phyloP scores from a whole-genome alignment of 106 monocot genomes.

The Apostasia ramifera region DNA sequence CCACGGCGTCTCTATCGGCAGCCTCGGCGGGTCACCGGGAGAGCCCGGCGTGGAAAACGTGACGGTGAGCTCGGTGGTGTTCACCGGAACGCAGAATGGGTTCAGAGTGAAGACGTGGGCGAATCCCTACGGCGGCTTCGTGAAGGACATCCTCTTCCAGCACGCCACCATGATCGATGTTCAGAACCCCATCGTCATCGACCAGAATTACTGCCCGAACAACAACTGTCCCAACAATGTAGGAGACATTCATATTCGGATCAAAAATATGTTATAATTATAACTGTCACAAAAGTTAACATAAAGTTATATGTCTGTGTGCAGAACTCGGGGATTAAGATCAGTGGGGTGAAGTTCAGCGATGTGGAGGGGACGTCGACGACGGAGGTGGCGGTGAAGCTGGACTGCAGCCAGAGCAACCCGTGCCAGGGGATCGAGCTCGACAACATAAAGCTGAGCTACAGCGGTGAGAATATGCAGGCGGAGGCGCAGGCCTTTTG shows the following conservation, averaged over 20 bases:
- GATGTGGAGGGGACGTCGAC: constrained; percentile 10
- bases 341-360: not conserved
- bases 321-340: constrained; percentile 15
- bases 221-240: constrained; percentile 33
- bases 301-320: not conserved
- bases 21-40: not conserved
- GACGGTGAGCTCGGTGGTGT: constrained; percentile 17
- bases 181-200: constrained; percentile 18
- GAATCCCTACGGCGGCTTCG: constrained; percentile 5
- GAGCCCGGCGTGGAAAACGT: constrained; percentile 16
- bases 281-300: not conserved
- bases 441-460: constrained; percentile 2
- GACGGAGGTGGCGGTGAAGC: constrained; percentile 5
- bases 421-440: constrained; percentile 11
- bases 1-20: constrained; percentile 33
- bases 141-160: constrained; percentile 14
- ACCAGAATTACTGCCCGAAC: constrained; percentile 25
- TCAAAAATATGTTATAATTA: not conserved
- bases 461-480: not conserved
- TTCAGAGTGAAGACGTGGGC: constrained; percentile 30
- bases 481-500: constrained; percentile 13
- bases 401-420: constrained; percentile 14
- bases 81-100: constrained; percentile 23
- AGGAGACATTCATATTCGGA: not conserved
- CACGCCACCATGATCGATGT: constrained; percentile 19